Evolutionary conservation across 768 basidiomycete genomes (phyloP), one percentile per base, ranked within the genome.

Genomic region (Phlebiopsis flavidoalba): DNA sequence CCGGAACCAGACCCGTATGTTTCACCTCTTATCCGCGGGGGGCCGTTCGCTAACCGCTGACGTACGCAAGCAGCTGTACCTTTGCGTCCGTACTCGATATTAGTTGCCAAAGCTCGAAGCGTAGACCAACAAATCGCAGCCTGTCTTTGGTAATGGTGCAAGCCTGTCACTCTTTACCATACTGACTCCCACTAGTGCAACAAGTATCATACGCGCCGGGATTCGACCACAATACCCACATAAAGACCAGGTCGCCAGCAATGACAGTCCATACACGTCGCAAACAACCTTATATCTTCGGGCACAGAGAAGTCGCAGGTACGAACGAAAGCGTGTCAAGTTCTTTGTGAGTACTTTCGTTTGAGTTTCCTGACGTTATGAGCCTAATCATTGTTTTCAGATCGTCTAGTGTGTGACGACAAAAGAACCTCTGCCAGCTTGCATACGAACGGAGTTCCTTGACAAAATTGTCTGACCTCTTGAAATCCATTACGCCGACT

Each of bases 371-470:
- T 3, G 26, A 54, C 54, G 40, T 35, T 35, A 17, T 3, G 6
- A 15, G 36, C 33, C 37, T 33, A 60, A 40, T 54, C 36, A 26
- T 15, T 0, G 49, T n/a, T 31, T n/a, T 15, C 58, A 84, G 88
- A 87, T 71, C 69, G 84, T 68, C 80, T 96, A 0, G 85, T 92
- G 2, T 75, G 79, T 17, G 94, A 95, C 64, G 84, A 93, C 66
- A 75, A 79, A 0, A n/a, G n/a, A 75, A 79, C 1, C 75, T 94
- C 0, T 88, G 90, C 64, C 75, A 86, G 58, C 76, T 79, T 2
- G 92, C 92, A 0, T 83, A 79, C 31, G 88, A 92, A n/a, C 83
- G 84, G 22, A 86, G 87, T 0, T 84, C 83, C 8, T 74, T 95
- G 3, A 74, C 77, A 5, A 81, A 77, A 49, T 74, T 95, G 1